Percentiles rank a stretch among this genome's conserved stretches.
Evolutionary conservation across 2,329 filamentous ascomycete species (phyloP).

Genomic region (Penicillium sp.): DNA sequence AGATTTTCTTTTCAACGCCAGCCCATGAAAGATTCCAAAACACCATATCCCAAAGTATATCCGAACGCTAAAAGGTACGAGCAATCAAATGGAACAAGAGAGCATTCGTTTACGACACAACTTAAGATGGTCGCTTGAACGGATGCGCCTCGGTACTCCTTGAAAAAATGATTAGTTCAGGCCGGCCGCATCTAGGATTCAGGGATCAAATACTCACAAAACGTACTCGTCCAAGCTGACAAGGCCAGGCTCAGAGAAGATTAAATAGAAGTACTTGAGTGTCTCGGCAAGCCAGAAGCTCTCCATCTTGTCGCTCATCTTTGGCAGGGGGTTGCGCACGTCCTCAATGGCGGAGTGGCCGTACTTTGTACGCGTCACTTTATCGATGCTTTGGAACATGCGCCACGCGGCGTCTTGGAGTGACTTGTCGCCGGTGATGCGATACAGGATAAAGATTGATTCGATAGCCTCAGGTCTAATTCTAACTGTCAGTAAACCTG

Average conservation of each 20-base stretch:
- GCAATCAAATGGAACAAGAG: neutral
- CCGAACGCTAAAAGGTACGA: neutral
- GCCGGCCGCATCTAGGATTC: neutral
- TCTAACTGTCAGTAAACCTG: neutral
- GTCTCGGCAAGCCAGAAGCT: slow-evolving; percentile 52
- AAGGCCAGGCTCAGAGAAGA: slow-evolving; percentile 44
- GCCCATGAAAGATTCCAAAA: neutral
- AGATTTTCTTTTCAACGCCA: neutral
- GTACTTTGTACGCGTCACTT: slow-evolving; percentile 45
- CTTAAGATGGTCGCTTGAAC: slow-evolving; percentile 30
- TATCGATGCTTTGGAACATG: slow-evolving; percentile 53
- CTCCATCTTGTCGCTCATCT: slow-evolving; percentile 45
- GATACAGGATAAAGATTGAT: slow-evolving; percentile 63
- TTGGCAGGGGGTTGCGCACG: slow-evolving; percentile 36
- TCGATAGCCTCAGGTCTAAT: slow-evolving; percentile 61
- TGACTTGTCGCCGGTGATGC: slow-evolving; percentile 57
- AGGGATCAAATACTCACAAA: slow-evolving; percentile 33
- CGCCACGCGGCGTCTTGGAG: slow-evolving; percentile 52
- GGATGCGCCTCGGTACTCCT: slow-evolving; percentile 47
- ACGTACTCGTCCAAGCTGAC: slow-evolving; percentile 49
- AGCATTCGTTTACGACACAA: neutral
- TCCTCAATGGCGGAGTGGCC: slow-evolving; percentile 49
- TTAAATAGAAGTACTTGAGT: slow-evolving; percentile 50
- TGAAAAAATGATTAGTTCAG: slow-evolving; percentile 15
- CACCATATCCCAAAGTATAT: neutral